Conservation (phyloP, 2,329 filamentous ascomycete genomes). For the Penicillium sp. region DNA sequence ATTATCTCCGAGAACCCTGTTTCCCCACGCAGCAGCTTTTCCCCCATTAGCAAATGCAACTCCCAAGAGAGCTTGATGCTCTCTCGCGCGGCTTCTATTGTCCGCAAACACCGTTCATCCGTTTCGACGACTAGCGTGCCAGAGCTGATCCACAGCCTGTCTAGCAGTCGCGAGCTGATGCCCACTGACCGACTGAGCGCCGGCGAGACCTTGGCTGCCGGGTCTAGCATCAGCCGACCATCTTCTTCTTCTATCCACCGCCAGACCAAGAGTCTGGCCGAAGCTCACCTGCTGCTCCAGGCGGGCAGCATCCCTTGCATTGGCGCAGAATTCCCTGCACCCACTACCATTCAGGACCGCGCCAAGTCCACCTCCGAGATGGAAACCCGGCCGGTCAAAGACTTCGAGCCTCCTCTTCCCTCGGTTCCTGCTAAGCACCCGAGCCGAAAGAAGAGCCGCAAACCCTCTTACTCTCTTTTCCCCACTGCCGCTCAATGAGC, state of each 20-base stretch:
- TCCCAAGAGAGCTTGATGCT: constrained; percentile 58
- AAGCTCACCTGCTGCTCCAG: constrained; percentile 31
- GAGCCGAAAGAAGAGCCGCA: constrained; percentile 36
- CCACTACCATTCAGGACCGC: constrained; percentile 34
- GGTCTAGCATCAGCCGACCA: constrained; percentile 14
- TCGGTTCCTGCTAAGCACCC: constrained; percentile 28
- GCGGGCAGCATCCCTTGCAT: constrained; percentile 27
- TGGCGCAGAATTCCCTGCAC: constrained; percentile 24
- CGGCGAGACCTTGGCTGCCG: constrained; percentile 17
- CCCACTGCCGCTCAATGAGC: constrained; percentile 25
- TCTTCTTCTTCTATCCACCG: constrained; percentile 33
- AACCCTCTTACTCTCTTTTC: constrained; percentile 47
- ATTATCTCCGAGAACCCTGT: constrained; percentile 39
- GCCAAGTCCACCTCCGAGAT: constrained; percentile 39
- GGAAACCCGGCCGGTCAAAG: constrained; percentile 24
- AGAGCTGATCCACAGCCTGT: constrained; percentile 44
- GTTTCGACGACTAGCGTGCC: constrained; percentile 48
- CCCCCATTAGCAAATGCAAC: constrained; percentile 56
- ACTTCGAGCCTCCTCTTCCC: constrained; percentile 19
- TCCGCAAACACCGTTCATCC: constrained; percentile 49
- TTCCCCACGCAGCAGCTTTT: constrained; percentile 50
- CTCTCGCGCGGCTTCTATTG: constrained; percentile 49
- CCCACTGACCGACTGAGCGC: constrained; percentile 24
- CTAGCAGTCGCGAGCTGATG: constrained; percentile 41
- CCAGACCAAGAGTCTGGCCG: constrained; percentile 40